Base-by-base conservation (phyloP, 768 basidiomycete species). In the Lentinula edodes region DNA sequence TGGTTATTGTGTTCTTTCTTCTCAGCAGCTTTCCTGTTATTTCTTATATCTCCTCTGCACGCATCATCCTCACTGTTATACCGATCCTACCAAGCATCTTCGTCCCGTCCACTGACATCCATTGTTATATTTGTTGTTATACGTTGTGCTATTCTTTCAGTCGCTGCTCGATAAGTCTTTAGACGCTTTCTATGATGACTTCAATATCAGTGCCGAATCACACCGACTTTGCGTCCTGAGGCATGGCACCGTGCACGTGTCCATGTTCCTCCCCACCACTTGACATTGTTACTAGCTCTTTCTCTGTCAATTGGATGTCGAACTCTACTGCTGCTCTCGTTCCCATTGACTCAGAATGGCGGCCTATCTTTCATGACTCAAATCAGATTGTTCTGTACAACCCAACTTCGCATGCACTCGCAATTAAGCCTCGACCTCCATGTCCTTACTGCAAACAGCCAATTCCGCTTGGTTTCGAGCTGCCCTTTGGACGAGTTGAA, bases 381-480 rank as follows among this genome's bases (percentile, higher is more conserved):
- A 90, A 91, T 72, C 91, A 93, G 67, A 87, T 94, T 39, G 93
- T 95, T 15, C 80, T 94, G 7, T 95, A 93, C 75, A 91, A 95
- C 69, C 87, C 93, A 0, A 87, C 83, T 1, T 92, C 89, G 0
- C 92, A 94, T 69, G 91, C 92, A 1, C 76, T 95, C 20, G 83
- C 91, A 16, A 88, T 92, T 46, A 53, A 69, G 45, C 62, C 43
- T 50, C 68, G 74, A 35, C 65, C 69, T 52, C 69, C 77, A 3
- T 94, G 92, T 73, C 91, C 91, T 4, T 90, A 89, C 65, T 93
- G 92, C 71, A 84, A 89, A 60, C 85, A 83, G 60, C 70, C 79
- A 0, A 73, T 91, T 7, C 83, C 83, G 1, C 54, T 72, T 3
- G 82, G 75, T 35, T 83, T 82, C 63, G 68, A 70, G 7, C 69